Base-by-base conservation (phyloP, 495 filamentous ascomycete species). In the Penicillium coffeae region DNA sequence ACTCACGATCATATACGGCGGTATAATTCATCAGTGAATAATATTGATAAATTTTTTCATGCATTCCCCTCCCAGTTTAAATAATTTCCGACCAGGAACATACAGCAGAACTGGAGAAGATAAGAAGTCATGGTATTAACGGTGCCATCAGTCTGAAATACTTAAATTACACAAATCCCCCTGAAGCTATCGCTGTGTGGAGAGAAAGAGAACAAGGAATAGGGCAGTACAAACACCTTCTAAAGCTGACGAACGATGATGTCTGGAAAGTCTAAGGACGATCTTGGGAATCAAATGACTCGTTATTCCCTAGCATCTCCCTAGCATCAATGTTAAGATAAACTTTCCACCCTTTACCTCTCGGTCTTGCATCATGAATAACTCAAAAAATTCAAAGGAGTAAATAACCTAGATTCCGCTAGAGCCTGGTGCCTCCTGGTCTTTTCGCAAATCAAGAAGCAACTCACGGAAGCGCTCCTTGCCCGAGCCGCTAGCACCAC, bases 401-500 rank as follows among this genome's bases (percentile, higher is more conserved):
- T 0, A 27, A 55, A 46, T 30, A 42, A 43, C 40, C 47, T 72
- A 76, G 53, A 75, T 60, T 22, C 73, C 73, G 47, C 62, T 65
- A 22, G 87, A 87, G 50, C 89, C 91, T 10, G 91, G 91, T 3
- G 91, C 93, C 63, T 92, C 94, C 70, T 93, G 83, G 62, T 99
- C 93, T 75, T 95, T 96, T 72, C 81, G 83, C 65, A 99, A 71
- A 58, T 84, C 89, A 55, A 92, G 64, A 63, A 99, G 72, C 63
- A 99, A 64, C 74, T 97, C 90, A 48, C 93, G 85, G 78, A 97
- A 97, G 50, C 86, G 85, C 65, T 92, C 88, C 79, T 97, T 99
- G 55, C 89, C 90, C 42, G 85, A 92, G 46, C 90, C 91, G 19
- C 78, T 83, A 19, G 85, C 88, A 59, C 91, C 91, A 48, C 89